Conservation (phyloP, 129 eudicot genomes). For the Erigeron canadensis region DNA sequence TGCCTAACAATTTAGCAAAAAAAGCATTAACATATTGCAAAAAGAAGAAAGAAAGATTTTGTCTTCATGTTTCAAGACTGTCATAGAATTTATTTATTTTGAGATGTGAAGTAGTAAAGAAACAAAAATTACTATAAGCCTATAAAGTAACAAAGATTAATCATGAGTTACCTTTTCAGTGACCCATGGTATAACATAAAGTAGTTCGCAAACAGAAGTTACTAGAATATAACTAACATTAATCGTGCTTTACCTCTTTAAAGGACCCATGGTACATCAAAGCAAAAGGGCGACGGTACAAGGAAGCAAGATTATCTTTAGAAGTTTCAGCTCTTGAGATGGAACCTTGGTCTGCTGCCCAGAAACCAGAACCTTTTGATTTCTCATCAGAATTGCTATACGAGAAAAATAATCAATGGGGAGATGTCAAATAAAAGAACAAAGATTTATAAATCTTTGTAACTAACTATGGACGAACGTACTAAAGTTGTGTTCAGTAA, state of each 20-base stretch:
- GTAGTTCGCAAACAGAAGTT: background rate
- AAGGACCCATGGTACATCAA: conserved; percentile 78
- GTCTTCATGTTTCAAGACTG: background rate
- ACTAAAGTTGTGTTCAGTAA: too few relatives aligned
- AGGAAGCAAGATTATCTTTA: conserved; percentile 80
- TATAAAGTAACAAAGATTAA: background rate
- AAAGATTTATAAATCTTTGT: too few relatives aligned
- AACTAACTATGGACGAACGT: too few relatives aligned
- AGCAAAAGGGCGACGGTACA: conserved; percentile 77
- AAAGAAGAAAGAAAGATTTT: background rate
- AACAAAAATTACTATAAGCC: background rate
- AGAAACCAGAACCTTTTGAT: conserved; percentile 60
- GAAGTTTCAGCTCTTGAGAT: conserved; percentile 47
- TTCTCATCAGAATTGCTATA: conserved; percentile 65
- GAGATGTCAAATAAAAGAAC: too few relatives aligned
- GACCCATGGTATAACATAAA: conserved; percentile 63
- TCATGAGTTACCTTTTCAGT: conserved; percentile 71
- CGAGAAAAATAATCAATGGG: background rate
- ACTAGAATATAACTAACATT: background rate
- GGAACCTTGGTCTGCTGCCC: conserved; percentile 71
- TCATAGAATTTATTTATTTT: too few relatives aligned
- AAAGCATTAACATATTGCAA: background rate
- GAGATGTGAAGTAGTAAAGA: background rate
- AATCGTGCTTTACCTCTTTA: conserved; percentile 63
- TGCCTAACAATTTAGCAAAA: conserved; percentile 45